phyloP scores from a whole-genome alignment of 345 rosid genomes.

The Pelargonium nanum region DNA sequence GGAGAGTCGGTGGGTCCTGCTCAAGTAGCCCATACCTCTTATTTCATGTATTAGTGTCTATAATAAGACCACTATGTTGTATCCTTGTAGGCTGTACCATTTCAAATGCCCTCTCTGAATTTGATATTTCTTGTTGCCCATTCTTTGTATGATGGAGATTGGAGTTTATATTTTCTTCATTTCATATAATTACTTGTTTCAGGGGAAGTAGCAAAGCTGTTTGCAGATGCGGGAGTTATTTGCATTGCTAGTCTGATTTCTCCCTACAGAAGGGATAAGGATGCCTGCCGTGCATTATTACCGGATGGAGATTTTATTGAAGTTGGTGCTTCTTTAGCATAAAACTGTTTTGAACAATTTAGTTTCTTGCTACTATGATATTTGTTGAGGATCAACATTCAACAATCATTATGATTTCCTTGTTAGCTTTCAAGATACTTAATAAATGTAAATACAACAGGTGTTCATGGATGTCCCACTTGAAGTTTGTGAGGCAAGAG shows the following conservation, averaged over 20 bases:
- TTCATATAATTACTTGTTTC: constrained; percentile 1
- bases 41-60: background rate
- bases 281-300: constrained; percentile 76
- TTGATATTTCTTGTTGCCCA: background rate
- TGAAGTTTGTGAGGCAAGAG: constrained; percentile 75
- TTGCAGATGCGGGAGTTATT: constrained; percentile 84
- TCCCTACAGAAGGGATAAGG: constrained; percentile 76
- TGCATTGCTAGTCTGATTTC: constrained; percentile 91
- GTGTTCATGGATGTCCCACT: constrained; percentile 88
- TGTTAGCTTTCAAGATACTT: constrained; percentile 7
- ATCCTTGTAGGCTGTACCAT: no score
- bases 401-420: background rate
- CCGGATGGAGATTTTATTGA: constrained; percentile 58
- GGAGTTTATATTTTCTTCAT: background rate
- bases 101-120: background rate
- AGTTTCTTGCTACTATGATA: background rate
- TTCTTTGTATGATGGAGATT: background rate
- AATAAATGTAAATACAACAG: constrained; percentile 19
- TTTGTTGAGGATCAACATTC: background rate
- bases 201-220: constrained; percentile 94
- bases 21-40: background rate
- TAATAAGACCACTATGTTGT: no score
- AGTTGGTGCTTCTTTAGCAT: constrained; percentile 26
- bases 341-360: background rate
- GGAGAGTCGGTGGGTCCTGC: constrained; percentile 68